Evolutionary conservation across 352 stramenopile species (phyloP), one percentile per base, ranked within the genome.

Genomic region (Phytophthora sp.): DNA sequence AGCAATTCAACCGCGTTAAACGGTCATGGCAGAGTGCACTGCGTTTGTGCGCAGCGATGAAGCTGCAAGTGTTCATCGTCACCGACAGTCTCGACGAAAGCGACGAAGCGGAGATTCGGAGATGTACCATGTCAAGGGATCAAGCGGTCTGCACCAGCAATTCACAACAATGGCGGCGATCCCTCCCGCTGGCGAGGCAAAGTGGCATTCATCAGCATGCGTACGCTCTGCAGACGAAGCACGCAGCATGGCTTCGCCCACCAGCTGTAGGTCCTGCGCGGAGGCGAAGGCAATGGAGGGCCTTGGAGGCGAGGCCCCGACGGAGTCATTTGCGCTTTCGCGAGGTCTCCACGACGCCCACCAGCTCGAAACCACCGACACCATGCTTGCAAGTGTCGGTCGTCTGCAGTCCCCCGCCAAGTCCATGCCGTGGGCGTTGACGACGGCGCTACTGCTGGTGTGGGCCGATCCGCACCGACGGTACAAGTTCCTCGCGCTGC

Each of bases 201-300:
- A 37, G 35, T 51, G 52, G 35, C 39, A 66, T 51, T 45, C 31
- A 57, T 58, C 52, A 63, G 52, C 60, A 69, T 64, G 37, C 60
- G 52, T 62, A 43, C 60, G 37, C 60, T 46, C 17, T 50, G 53
- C 60, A 69, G 60, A 69, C 53, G 60, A 58, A 31, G 58, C 58
- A 39, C 61, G 50, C 43, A 24, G 56, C 30, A 69, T 69, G 60
- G 60, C 60, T 69, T 58, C 60, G 51, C 34, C 52, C 35, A 42
- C 60, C 60, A 63, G 60, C 52, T 69, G 60, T 38, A 18, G 13
- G 17, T 38, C 8, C 10, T 46, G 39, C 6, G 56, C 31, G 15
- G 8, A 11, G 51, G 54, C 30, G 18, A 8, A 38, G 37, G 30
- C 50, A 38, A 53, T 54, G 49, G 35, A 53, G 27, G 45, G 23